Conservation (phyloP, 108 stramenopile genomes). For the Cyclotella cryptica region DNA sequence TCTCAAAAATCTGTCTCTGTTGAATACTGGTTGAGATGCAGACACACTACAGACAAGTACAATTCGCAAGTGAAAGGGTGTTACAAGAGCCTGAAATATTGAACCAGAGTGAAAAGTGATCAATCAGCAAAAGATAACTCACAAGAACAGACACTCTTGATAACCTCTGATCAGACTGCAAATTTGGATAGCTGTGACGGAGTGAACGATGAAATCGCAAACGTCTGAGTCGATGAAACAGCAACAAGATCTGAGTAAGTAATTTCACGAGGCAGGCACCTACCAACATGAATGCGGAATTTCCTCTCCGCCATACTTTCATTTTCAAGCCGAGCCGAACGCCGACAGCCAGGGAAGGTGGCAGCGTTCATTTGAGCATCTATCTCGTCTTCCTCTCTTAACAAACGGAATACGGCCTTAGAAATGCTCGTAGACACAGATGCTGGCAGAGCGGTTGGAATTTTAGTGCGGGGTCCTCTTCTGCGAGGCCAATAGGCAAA, state of each 20-base stretch:
- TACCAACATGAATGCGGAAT: conserved; percentile 73
- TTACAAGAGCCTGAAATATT: no score
- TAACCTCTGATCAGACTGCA: conserved; percentile 83
- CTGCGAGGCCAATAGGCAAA: conserved; percentile 9
- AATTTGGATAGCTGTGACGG: conserved; percentile 66
- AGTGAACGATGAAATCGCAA: neutral
- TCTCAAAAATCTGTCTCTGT: conserved; percentile 84
- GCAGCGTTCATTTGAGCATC: conserved; percentile 67
- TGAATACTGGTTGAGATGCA: conserved; percentile 81
- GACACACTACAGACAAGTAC: conserved; percentile 38
- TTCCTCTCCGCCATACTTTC: conserved; percentile 84
- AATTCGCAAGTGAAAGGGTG: neutral
- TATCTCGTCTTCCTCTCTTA: conserved; percentile 77
- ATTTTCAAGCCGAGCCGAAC: conserved; percentile 73
- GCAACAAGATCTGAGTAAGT: no score
- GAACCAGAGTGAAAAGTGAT: no score
- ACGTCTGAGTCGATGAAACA: neutral
- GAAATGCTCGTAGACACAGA: conserved; percentile 77
- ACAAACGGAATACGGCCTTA: conserved; percentile 74
- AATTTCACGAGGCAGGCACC: no score
- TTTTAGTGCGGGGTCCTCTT: conserved; percentile 57
- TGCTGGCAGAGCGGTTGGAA: conserved; percentile 79
- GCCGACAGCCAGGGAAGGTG: conserved; percentile 54
- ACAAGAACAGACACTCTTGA: conserved; percentile 79
- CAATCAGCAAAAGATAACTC: neutral